Percentiles rank a stretch among this genome's conserved stretches.
Evolutionary conservation across 2,329 filamentous ascomycete species (phyloP).

Genomic region (Nothophaeocryptopus gaeumannii): DNA sequence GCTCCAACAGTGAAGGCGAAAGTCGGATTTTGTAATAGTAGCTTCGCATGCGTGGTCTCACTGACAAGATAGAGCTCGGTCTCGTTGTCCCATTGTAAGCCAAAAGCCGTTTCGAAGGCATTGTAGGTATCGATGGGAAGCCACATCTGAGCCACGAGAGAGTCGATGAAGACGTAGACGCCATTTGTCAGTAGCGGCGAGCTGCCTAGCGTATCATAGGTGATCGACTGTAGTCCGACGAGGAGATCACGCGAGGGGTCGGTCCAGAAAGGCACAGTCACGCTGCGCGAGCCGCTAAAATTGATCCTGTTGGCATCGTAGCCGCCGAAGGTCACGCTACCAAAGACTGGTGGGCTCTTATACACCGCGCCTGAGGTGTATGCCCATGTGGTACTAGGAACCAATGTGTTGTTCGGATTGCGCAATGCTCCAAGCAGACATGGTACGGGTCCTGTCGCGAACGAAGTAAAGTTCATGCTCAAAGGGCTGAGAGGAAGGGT

Average conservation of each 20-base stretch:
- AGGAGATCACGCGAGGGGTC: slow-evolving; percentile 29
- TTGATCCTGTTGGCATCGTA: slow-evolving; percentile 42
- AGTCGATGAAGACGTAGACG: slow-evolving; percentile 38
- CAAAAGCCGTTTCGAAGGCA: slow-evolving; percentile 40
- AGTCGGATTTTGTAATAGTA: slow-evolving; percentile 35
- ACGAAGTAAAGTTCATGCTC: slow-evolving; percentile 30
- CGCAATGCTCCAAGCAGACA: slow-evolving; percentile 21
- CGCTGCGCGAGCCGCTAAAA: slow-evolving; percentile 33
- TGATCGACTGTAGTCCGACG: slow-evolving; percentile 25
- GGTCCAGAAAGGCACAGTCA: slow-evolving; percentile 35
- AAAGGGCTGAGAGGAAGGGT: slow-evolving; percentile 30
- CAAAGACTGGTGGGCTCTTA: slow-evolving; percentile 21
- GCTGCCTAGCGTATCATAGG: slow-evolving; percentile 26
- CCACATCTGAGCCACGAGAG: slow-evolving; percentile 42
- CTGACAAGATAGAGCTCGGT: slow-evolving; percentile 41
- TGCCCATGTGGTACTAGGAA: slow-evolving; percentile 22
- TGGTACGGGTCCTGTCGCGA: slow-evolving; percentile 24
- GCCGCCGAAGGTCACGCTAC: slow-evolving; percentile 40
- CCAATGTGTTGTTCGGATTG: slow-evolving; percentile 35
- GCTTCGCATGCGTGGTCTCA: slow-evolving; percentile 35
- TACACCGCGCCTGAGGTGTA: slow-evolving; percentile 33
- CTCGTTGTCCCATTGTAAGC: slow-evolving; percentile 37
- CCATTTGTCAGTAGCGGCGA: slow-evolving; percentile 18
- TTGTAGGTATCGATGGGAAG: slow-evolving; percentile 39
- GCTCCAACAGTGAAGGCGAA: slow-evolving; percentile 36